Percentiles rank a stretch among this genome's conserved stretches.
Evolutionary conservation across 2,329 filamentous ascomycete genomes (phyloP).

Genomic region (Penicillium psychrosexuale): DNA sequence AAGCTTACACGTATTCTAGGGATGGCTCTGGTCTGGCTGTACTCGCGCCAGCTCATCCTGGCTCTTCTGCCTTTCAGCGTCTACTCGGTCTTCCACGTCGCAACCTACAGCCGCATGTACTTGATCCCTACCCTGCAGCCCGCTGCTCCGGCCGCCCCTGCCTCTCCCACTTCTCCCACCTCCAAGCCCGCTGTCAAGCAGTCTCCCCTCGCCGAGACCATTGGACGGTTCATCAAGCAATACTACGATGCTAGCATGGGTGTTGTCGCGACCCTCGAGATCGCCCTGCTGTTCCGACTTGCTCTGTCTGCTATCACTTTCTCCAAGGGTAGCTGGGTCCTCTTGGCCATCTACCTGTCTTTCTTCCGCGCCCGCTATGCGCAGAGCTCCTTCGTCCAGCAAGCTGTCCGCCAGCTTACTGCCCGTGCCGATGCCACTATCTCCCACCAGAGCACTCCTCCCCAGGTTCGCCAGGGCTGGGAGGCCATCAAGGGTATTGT

Average conservation of each 20-base stretch:
- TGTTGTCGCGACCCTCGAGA: slow-evolving; percentile 83
- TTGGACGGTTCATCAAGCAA: slow-evolving; percentile 92
- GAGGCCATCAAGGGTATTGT: slow-evolving; percentile 69
- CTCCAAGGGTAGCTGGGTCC: slow-evolving; percentile 85
- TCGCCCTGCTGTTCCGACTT: slow-evolving; percentile 80
- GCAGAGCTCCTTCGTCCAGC: slow-evolving; percentile 92
- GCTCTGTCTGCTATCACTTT: slow-evolving; percentile 79
- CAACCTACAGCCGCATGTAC: slow-evolving; percentile 92
- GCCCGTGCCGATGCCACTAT: slow-evolving; percentile 76
- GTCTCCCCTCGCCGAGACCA: slow-evolving; percentile 71
- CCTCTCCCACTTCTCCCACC: slow-evolving; percentile 55
- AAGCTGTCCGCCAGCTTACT: slow-evolving; percentile 68
- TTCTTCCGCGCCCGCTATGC: slow-evolving; percentile 88
- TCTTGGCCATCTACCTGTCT: slow-evolving; percentile 78
- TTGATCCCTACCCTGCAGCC: slow-evolving; percentile 83
- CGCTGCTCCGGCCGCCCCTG: slow-evolving; percentile 51
- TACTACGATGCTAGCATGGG: slow-evolving; percentile 98
- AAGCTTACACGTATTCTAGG: slow-evolving; percentile 49
- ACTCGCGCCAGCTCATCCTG: slow-evolving; percentile 81
- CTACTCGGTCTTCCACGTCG: slow-evolving; percentile 98
- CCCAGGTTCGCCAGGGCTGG: slow-evolving; percentile 75
- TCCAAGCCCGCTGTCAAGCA: slow-evolving; percentile 47
- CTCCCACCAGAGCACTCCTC: slow-evolving; percentile 82
- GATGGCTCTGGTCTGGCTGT: slow-evolving; percentile 94
- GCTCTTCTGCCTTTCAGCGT: slow-evolving; percentile 91